phyloP scores from a whole-genome alignment of 306 rosid genomes.

The Ammopiptanthus mongolicus region DNA sequence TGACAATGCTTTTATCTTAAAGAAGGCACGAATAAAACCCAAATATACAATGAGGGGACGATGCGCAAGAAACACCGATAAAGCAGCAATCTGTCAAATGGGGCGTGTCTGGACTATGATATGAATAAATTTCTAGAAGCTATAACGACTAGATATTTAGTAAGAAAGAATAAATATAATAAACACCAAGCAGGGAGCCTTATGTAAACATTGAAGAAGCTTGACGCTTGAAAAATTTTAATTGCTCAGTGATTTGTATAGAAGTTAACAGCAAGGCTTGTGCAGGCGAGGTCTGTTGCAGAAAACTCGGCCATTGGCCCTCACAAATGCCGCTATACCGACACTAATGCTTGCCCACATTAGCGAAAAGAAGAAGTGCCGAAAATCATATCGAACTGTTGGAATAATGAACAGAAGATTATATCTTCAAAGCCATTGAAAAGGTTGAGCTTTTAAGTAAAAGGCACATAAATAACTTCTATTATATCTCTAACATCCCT shows the following conservation, averaged over 20 bases:
- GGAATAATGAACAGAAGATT: constrained; percentile 1
- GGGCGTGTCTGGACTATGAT: constrained; percentile 8
- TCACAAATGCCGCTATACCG: constrained; percentile 74
- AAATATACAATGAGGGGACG: constrained; percentile 28
- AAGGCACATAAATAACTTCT: no score
- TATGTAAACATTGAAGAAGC: constrained; percentile 25
- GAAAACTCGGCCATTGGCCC: constrained; percentile 87
- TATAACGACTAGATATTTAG: constrained; percentile 20
- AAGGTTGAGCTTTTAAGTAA: no score
- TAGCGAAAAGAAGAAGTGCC: constrained; percentile 77
- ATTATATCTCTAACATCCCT: neutral
- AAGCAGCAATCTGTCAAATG: constrained; percentile 23
- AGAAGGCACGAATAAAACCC: constrained; percentile 10
- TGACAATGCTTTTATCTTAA: constrained; percentile 1
- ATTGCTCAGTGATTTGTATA: constrained; percentile 1
- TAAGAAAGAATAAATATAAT: constrained; percentile 26
- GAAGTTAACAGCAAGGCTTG: constrained; percentile 51
- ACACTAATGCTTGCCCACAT: constrained; percentile 83
- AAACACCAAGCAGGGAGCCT: constrained; percentile 24
- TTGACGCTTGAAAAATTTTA: neutral
- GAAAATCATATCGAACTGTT: constrained; percentile 69
- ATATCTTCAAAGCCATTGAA: neutral
- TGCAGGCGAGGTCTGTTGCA: constrained; percentile 90
- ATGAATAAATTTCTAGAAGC: constrained; percentile 25
- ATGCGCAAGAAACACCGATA: constrained; percentile 9